Base-by-base conservation (phyloP, 1,284 basidiomycete genomes). In the Megacollybia platyphylla region DNA sequence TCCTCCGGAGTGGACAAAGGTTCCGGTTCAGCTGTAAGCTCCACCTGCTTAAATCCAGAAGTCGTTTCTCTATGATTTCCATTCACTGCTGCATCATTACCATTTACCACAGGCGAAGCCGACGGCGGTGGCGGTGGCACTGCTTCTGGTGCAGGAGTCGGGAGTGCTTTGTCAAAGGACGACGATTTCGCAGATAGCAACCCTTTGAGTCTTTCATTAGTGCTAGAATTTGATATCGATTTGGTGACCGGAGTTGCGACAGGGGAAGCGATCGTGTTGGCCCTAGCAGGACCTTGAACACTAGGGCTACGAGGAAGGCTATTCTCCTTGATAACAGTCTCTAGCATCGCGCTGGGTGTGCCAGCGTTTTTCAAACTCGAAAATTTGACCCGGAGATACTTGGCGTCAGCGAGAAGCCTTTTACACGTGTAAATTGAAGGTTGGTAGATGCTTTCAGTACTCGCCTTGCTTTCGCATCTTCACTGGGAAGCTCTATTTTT, bases 391-490 rank as follows among this genome's bases (percentile, higher is more conserved):
- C 86, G 76, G 41, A 93, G 62, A 55, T 77, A 85, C 38, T 66
- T 73, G n/a, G 79, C 84, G 54, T 93, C 89, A 46, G 75, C 74
- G 40, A 87, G 61, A 52, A 92, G 68, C 48, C 88, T 90, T 56
- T 38, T 32, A 43, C 11, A 27, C 42, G 34, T 24, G 36, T 43
- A 13, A 45, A 34, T 39, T 6, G 6, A 4, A 29, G 27, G 17
- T 40, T 13, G 29, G 27, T 2, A 11, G 36, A 28, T n/a, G n/a
- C 18, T 18, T 38, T 48, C 34, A 29, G 44, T n/a, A 29, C 45
- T 51, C 51, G 87, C 89, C 85, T 74, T 45, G 79, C 74, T 63
- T 92, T 94, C 11, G 86, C 89, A 44, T 81, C 83, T 45, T 79
- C 75, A 50, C 71, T 78, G 44, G 83, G 87, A 35, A 96, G 65